Conservation (phyloP, 305 asterid species). For the Fraxinus velutina region DNA sequence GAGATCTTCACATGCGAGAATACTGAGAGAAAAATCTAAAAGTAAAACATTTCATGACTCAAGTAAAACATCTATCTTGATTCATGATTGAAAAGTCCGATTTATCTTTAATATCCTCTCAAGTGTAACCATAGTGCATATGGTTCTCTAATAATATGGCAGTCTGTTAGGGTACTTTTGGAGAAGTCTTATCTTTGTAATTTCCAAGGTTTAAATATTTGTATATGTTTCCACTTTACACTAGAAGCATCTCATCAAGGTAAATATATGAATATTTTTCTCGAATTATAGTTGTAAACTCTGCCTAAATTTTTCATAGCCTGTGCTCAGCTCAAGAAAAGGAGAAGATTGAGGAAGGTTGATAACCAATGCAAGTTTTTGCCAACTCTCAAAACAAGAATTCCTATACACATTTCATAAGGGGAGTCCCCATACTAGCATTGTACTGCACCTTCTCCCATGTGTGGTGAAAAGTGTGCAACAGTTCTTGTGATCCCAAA, state of each 20-base stretch:
- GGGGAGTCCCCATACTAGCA: not conserved
- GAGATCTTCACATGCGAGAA: not conserved
- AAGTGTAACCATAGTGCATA: not conserved
- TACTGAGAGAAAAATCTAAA: not conserved
- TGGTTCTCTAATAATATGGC: not conserved
- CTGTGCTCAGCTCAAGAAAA: no score
- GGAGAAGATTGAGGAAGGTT: not conserved
- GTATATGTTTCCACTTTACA: not conserved
- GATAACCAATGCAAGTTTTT: no score
- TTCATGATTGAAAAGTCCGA: not conserved
- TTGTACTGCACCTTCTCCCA: not conserved
- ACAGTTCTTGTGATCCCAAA: not conserved
- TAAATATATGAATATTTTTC: no score
- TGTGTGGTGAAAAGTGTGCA: not conserved
- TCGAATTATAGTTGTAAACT: not conserved
- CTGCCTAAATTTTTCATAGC: not conserved
- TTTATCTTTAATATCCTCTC: not conserved
- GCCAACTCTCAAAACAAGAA: not conserved
- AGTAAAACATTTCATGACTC: not conserved
- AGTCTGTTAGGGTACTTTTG: not conserved
- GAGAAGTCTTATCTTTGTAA: not conserved
- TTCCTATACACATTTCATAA: not conserved
- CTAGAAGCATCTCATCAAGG: not conserved
- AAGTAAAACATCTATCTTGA: not conserved
- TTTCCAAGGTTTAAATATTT: not conserved